Base-by-base conservation (phyloP, 192 early-diverging fungal species). In the Linnemannia elongata region DNA sequence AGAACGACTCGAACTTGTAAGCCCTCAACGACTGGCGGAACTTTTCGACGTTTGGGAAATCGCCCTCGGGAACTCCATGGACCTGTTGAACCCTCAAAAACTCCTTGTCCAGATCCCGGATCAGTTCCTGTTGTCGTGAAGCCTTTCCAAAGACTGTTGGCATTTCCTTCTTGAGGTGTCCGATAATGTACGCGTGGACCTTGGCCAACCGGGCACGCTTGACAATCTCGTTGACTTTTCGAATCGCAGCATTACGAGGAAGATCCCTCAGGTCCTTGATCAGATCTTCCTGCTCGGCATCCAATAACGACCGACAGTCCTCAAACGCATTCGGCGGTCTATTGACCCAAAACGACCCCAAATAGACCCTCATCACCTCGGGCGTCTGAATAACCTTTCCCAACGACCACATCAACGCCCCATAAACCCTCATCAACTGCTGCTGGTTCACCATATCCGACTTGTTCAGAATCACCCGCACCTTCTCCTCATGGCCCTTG, bases 381-480 rank as follows among this genome's bases (percentile, higher is more conserved):
- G 97, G 97, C 4, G 95, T 97, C 60, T 94, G 92, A 27, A 98
- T 92, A 15, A 97, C 96, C 85, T 95, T 96, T 27, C 97, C 97
- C 15, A 98, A 90, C 30, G 95, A 95, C 96, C 96, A 98, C 97
- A 98, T 98, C 88, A 98, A 89, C 4, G 97, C 96, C 70, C 97
- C 97, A 87, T 97, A 94, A 75, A 97, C 96, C 36, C 97, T 90
- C 94, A 97, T 96, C 77, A 97, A 87, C 87, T 98, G 94, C 81
- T 97, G 96, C 74, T 94, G 93, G 82, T 88, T 95, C 39, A 98
- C 94, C 94, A 93, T 94, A 86, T 98, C 96, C 68, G 94, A 93
- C 88, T 98, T 98, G 90, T 98, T 98, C 42, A 98, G 88, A 74
- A 97, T 94, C 8, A 97, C 91, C 38, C 95, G 91, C 47, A 97